Conservation (phyloP, 2,329 filamentous ascomycete species). For the Cytospora mali region DNA sequence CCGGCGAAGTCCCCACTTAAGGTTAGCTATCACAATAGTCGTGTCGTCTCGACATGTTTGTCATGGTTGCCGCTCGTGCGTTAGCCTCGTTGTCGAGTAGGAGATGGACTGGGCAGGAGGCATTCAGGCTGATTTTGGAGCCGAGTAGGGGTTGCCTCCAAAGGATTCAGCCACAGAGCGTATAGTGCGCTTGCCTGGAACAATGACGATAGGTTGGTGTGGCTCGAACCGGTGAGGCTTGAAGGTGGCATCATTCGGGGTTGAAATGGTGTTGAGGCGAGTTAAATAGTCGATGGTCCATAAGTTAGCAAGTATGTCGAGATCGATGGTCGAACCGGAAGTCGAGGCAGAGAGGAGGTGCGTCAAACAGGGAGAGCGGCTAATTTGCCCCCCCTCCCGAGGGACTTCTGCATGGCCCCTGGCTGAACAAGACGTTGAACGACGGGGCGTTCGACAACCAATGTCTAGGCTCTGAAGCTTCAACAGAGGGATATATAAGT, state of each 20-base stretch:
- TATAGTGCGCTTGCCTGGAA: not conserved
- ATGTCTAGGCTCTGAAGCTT: not conserved
- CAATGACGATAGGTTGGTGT: not conserved
- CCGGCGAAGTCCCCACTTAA: not conserved
- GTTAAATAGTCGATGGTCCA: not conserved
- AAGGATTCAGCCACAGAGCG: not conserved
- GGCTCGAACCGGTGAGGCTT: slow-evolving; percentile 11
- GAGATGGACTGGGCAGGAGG: not conserved
- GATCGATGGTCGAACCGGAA: not conserved
- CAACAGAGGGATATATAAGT: not conserved
- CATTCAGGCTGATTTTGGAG: not conserved
- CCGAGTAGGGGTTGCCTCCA: too few relatives aligned
- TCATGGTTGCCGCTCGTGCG: slow-evolving; percentile 1
- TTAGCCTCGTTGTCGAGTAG: not conserved
- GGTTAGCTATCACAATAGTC: not conserved
- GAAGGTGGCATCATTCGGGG: not conserved
- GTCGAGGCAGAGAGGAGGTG: not conserved
- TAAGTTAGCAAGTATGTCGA: not conserved
- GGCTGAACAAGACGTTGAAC: not conserved
- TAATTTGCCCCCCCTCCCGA: too few relatives aligned
- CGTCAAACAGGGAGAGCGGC: too few relatives aligned
- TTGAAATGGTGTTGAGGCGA: not conserved
- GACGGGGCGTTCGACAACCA: too few relatives aligned
- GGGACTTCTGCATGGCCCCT: too few relatives aligned
- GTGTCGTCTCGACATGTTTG: not conserved